phyloP scores from a whole-genome alignment of 1,139 yeast genomes.

The Suzukiozyma palmioleophila region DNA sequence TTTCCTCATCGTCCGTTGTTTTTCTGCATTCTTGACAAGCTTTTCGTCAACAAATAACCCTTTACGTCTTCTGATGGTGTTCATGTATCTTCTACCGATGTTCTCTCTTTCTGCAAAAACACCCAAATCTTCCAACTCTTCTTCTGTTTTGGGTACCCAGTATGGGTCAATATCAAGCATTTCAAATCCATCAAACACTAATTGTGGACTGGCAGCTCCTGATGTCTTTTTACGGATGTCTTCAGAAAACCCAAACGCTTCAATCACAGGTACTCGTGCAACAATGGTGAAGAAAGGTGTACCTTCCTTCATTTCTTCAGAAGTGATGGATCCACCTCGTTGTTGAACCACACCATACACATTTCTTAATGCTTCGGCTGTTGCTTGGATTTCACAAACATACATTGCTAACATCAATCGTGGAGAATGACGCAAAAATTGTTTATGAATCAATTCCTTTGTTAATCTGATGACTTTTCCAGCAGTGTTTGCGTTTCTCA shows the following conservation, averaged over 20 bases:
- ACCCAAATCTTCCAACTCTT: constrained; percentile 90
- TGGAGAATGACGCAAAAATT: constrained; percentile 78
- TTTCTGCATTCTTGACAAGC: constrained; percentile 86
- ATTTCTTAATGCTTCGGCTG: constrained; percentile 90
- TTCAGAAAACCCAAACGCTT: constrained; percentile 95
- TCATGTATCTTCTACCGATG: constrained; percentile 83
- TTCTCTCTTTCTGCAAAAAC: constrained; percentile 91
- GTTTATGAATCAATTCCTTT: constrained; percentile 67
- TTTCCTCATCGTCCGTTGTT: constrained; percentile 79
- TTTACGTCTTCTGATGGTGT: constrained; percentile 74
- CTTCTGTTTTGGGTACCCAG: constrained; percentile 99
- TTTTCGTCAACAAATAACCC: constrained; percentile 89
- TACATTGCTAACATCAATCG: constrained; percentile 89
- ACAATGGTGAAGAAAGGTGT: constrained; percentile 90
- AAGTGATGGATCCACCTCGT: constrained; percentile 77
- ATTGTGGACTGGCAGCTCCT: constrained; percentile 96
- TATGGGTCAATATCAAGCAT: constrained; percentile 88
- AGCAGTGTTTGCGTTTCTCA: constrained; percentile 36
- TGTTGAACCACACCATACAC: constrained; percentile 92
- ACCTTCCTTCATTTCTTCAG: constrained; percentile 97
- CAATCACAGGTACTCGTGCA: constrained; percentile 88
- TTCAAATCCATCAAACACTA: constrained; percentile 87
- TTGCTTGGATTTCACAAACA: constrained; percentile 91
- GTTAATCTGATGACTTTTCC: constrained; percentile 75
- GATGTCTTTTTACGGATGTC: constrained; percentile 91